A percentile compares a stretch with the other conserved stretches of the same genome.
Evolutionary conservation across 345 rosid species (phyloP).

Genomic region (Aquilaria sinensis): DNA sequence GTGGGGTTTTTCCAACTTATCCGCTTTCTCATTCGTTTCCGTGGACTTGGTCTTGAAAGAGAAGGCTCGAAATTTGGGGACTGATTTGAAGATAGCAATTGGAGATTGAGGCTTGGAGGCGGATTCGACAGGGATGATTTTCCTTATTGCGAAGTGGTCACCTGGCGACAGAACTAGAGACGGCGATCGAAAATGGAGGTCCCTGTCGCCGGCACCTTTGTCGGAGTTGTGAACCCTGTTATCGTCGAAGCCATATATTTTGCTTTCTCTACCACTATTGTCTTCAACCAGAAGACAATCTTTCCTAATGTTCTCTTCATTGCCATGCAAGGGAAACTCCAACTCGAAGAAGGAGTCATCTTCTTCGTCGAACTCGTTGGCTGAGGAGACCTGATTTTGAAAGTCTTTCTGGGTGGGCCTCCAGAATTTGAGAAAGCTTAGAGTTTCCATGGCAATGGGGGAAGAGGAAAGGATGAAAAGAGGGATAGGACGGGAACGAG

Average conservation of each 20-base stretch:
- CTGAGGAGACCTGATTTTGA: slow-evolving; percentile 20
- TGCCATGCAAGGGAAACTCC: slow-evolving; percentile 56
- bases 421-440: slow-evolving; percentile 56
- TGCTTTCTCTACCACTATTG: slow-evolving; percentile 8
- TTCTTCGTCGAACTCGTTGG: slow-evolving; percentile 44
- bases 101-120: slow-evolving; percentile 56
- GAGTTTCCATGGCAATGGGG: slow-evolving; percentile 52
- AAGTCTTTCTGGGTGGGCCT: slow-evolving; percentile 22
- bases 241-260: slow-evolving; percentile 16
- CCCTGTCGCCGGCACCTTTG: slow-evolving; percentile 14
- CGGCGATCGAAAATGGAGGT: slow-evolving; percentile 15
- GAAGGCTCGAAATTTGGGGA: slow-evolving; percentile 53
- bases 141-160: slow-evolving; percentile 48
- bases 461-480: not conserved
- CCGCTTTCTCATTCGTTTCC: slow-evolving; percentile 18
- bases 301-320: slow-evolving; percentile 17
- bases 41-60: slow-evolving; percentile 43
- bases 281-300: not conserved
- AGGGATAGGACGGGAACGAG: not conserved
- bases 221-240: slow-evolving; percentile 10
- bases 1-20: slow-evolving; percentile 17
- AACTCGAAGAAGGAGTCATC: slow-evolving; percentile 91
- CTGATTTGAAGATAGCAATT: slow-evolving; percentile 48
- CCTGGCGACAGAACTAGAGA: slow-evolving; percentile 25
- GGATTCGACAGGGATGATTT: slow-evolving; percentile 64